Evolutionary conservation across 441 rosid genomes (phyloP), one percentile per base, ranked within the genome.

Genomic region (Corymbia calophylla): DNA sequence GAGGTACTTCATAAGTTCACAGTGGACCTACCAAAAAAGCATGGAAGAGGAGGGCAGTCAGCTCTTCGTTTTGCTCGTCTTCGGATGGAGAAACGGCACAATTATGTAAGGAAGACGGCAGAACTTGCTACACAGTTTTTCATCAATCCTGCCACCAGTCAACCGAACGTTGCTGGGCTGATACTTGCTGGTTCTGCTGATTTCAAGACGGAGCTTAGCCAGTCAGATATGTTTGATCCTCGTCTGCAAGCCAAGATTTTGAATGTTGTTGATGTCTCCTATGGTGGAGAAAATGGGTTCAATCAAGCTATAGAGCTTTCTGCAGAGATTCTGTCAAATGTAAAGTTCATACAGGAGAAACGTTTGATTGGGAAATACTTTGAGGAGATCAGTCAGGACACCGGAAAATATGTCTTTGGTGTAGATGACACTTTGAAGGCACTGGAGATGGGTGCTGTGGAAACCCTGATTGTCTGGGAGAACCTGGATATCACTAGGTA

Each of bases 11-110:
- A 97, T 60, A 97, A 97, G 87, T 96, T 96, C 90, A 95, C 95
- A 86, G 99, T 97, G 8, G 99, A 97, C 93, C 94, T 97, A 27
- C 99, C 98, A 7, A 97, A 97, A 92, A 97, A 97, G 95, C 99
- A 97, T 47, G 99, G 99, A 68, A 95, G 99, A 94, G 99, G 99
- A 96, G 99, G 99, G 70, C 99, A 97, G 92, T 97, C 99, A 56
- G 99, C 99, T 70, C 93, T 97, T 7, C 96, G 98, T 23, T 97
- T 97, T 93, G 98, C 99, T 88, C 95, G 99, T 90, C 96, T 97
- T 89, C 93, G 98, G 84, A 97, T 97, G 99, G 99, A 97, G 93
- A 97, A 97, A 90, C 94, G 98, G 14, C 99, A 96, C 91, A 96
- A 96, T 91, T 96, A 96, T 88, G 97, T 96, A 13, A 93, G 98